Evolutionary conservation across 192 early-diverging fungal genomes (phyloP), one percentile per base, ranked within the genome.

Genomic region (Diversispora epigaea): DNA sequence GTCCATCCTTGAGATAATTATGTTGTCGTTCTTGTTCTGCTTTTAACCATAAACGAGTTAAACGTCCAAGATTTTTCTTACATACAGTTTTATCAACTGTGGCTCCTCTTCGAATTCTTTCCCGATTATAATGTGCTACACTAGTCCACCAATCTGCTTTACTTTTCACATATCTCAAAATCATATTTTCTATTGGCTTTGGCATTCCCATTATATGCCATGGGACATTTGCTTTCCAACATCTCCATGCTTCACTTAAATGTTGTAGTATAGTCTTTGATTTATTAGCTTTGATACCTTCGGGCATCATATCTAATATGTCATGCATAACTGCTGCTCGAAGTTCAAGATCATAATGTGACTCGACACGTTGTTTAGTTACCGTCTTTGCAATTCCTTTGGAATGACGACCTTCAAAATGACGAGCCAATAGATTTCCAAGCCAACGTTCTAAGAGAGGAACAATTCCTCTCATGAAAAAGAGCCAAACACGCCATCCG

Each of bases 81-180:
- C 93, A 94, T 64, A 64, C 94, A n/a, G 95, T 97, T 84, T 99
- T 99, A 82, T 99, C 98, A 19, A 98, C 96, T 4, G 98, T 98
- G 7, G 98, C 96, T 77, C 98, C 98, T 69, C 96, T 91, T 56
- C 95, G 91, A 77, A 99, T 97, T 83, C 98, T 94, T 82, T 98
- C 98, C 76, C 98, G 92, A 85, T 97, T 99, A 83, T 98, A 99
- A 86, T 99, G 96, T 12, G 96, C 90, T 25, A 97, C 95, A 25
- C 92, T 93, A 1, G 95, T 98, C 98, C 98, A 99, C 98, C 98
- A 99, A 84, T 99, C 98, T n/a, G 98, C 96, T 85, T 99, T 99
- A 67, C 95, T 91, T 84, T 98, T 98, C 73, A 99, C 96, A 83
- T 99, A 99, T 54, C 96, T 91, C 77, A 98, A 81, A 79, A 99